phyloP scores from a whole-genome alignment of 2,329 filamentous ascomycete genomes.

The Acrodontium crateriforme region DNA sequence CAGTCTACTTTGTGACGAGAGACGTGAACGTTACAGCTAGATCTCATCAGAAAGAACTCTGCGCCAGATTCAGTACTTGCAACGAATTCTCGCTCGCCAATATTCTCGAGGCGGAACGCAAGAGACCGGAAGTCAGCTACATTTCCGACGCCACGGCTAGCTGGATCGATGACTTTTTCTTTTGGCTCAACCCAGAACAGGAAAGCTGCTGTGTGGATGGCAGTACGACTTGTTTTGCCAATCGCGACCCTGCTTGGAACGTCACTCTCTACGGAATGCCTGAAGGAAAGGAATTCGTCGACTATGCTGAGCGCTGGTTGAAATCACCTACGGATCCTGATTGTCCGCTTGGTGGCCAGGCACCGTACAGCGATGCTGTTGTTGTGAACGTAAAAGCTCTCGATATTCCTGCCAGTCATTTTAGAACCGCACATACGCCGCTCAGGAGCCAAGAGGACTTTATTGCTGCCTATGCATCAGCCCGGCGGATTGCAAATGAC shows the following conservation, averaged over 20 bases:
- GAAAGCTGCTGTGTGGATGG: conserved; percentile 56
- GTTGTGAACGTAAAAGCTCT: conserved; percentile 56
- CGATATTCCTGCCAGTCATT: conserved; percentile 71
- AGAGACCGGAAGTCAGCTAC: conserved; percentile 74
- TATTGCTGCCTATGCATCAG: conserved; percentile 77
- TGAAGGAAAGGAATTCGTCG: conserved; percentile 76
- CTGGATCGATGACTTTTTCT: conserved; percentile 94
- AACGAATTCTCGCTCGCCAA: conserved; percentile 72
- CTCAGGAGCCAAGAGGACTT: conserved; percentile 83
- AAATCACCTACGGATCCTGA: conserved; percentile 63
- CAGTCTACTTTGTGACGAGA: conserved; percentile 88
- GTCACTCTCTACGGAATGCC: conserved; percentile 84
- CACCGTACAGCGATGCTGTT: conserved; percentile 73
- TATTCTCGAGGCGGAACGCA: conserved; percentile 85
- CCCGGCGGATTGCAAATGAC: conserved; percentile 70
- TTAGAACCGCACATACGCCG: conserved; percentile 79
- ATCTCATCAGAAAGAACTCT: conserved; percentile 68
- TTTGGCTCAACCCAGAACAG: conserved; percentile 83
- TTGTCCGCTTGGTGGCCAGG: conserved; percentile 79
- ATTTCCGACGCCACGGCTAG: conserved; percentile 79
- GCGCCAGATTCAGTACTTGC: conserved; percentile 82
- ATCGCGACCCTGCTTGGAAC: conserved; percentile 72
- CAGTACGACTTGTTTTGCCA: conserved; percentile 57
- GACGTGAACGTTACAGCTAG: conserved; percentile 67
- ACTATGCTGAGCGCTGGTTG: conserved; percentile 76